A percentile compares a stretch with the other conserved stretches of the same genome.
phyloP scores from a whole-genome alignment of 2,329 filamentous ascomycete species.

The Aureobasidium sp. region DNA sequence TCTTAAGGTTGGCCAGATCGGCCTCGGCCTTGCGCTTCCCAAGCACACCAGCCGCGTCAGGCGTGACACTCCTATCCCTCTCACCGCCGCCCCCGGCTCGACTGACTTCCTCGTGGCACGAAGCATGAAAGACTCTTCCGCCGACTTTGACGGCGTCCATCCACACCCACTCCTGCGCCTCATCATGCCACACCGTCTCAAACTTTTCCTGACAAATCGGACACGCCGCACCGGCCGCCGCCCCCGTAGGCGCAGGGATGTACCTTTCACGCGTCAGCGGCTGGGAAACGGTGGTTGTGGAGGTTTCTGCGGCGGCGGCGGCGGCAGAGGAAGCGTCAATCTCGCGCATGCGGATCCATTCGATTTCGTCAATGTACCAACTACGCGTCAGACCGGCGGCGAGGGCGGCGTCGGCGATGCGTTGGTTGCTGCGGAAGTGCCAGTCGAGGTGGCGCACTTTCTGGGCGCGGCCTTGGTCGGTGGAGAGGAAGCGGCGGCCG shows the following conservation, averaged over 20 bases:
- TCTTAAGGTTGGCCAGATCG: slow-evolving; percentile 4
- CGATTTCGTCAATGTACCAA: slow-evolving; percentile 89
- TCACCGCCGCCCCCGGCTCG: slow-evolving; percentile 19
- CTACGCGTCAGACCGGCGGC: slow-evolving; percentile 84
- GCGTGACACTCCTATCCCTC: slow-evolving; percentile 29
- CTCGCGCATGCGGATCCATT: slow-evolving; percentile 86
- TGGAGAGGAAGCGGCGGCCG: slow-evolving; percentile 74
- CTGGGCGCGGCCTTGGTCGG: slow-evolving; percentile 70
- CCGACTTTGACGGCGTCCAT: slow-evolving; percentile 77
- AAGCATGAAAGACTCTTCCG: slow-evolving; percentile 78
- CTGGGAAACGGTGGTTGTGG: neutral
- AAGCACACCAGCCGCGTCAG: slow-evolving; percentile 25
- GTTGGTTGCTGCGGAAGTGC: slow-evolving; percentile 92
- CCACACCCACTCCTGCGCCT: slow-evolving; percentile 95
- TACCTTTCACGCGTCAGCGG: slow-evolving; percentile 60
- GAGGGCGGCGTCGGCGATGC: slow-evolving; percentile 69
- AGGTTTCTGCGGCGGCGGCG: slow-evolving; percentile 32
- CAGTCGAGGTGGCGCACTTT: slow-evolving; percentile 94
- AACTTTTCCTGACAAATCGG: slow-evolving; percentile 96
- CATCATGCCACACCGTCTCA: slow-evolving; percentile 83
- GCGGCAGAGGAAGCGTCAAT: slow-evolving; percentile 53
- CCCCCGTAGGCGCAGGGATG: slow-evolving; percentile 64
- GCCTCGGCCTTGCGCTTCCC: slow-evolving; percentile 31
- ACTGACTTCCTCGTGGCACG: slow-evolving; percentile 65
- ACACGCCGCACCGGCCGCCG: slow-evolving; percentile 69